Evolutionary conservation across 768 basidiomycete species (phyloP).

Genomic region (Boletus rufocinnamomeus): DNA sequence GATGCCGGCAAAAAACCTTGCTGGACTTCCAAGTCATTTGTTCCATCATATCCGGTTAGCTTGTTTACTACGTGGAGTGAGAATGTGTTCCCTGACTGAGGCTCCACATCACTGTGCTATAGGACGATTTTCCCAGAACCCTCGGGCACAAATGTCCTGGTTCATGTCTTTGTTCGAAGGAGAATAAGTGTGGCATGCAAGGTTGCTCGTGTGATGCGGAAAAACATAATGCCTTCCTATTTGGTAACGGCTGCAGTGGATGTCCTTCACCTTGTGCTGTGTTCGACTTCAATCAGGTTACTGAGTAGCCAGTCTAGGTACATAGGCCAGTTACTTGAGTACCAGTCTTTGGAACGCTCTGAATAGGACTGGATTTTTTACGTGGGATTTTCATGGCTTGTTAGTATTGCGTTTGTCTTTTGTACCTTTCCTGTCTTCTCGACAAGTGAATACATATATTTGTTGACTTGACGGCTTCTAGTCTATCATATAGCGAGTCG

Average conservation of each 20-base stretch:
- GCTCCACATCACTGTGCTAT: not conserved
- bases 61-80: not conserved
- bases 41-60: not conserved
- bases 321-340: not conserved
- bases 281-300: too few species aligned
- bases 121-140: not conserved
- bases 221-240: too few species aligned
- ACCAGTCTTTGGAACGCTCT: too few species aligned
- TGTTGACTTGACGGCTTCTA: too few species aligned
- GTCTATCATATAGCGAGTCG: too few species aligned
- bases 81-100: not conserved
- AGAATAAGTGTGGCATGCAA: not conserved
- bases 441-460: not conserved
- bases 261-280: too few species aligned
- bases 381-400: not conserved
- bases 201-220: too few species aligned
- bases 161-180: not conserved
- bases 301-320: too few species aligned
- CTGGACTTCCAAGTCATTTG: not conserved
- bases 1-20: not conserved
- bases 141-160: not conserved
- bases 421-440: not conserved
- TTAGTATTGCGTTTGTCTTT: too few species aligned
- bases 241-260: too few species aligned
- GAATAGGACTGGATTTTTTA: not conserved